These are phyloP conservation scores for Talaromyces sp. DNA, from an alignment of 2,329 filamentous ascomycete genomes.

Conservation along the genomic window DNA sequence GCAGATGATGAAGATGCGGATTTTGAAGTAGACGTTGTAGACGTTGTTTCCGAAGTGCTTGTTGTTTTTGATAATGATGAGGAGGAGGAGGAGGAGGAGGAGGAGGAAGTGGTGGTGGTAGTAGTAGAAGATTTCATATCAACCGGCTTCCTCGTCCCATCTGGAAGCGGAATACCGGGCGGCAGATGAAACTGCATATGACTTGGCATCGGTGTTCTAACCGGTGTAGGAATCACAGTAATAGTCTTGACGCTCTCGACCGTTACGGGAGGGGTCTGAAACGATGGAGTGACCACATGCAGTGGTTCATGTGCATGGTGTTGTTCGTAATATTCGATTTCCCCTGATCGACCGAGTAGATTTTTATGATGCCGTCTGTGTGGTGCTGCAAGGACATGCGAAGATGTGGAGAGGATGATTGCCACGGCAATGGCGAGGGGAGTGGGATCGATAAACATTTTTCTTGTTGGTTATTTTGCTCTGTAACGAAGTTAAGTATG, in stretches of 20 bases:
- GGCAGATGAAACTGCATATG: conserved; percentile 5
- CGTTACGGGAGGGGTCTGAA: not conserved
- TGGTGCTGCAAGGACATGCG: conserved; percentile 10
- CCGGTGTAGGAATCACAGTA: conserved; percentile 10
- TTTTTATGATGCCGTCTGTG: not conserved
- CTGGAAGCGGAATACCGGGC: not conserved
- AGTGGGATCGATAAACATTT: conserved; percentile 13
- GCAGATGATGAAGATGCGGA: not conserved
- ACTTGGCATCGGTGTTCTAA: not conserved
- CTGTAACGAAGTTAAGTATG: not conserved
- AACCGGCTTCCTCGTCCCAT: conserved; percentile 12
- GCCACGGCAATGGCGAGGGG: conserved; percentile 13
- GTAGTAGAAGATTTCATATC: not conserved
- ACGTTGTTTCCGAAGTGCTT: not conserved
- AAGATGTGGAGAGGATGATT: conserved; percentile 15
- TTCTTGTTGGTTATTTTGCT: not conserved
- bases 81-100: not conserved
- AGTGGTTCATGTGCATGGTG: conserved; percentile 1
- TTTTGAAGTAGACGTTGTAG: not conserved
- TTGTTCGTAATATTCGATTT: not conserved
- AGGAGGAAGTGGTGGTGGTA: not conserved
- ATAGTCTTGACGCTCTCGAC: conserved; percentile 5
- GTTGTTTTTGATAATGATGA: not conserved
- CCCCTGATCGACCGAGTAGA: not conserved
- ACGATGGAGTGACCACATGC: not conserved